Evolutionary conservation across 331 rosid species (phyloP).

Genomic region (Cucumis variabilis): DNA sequence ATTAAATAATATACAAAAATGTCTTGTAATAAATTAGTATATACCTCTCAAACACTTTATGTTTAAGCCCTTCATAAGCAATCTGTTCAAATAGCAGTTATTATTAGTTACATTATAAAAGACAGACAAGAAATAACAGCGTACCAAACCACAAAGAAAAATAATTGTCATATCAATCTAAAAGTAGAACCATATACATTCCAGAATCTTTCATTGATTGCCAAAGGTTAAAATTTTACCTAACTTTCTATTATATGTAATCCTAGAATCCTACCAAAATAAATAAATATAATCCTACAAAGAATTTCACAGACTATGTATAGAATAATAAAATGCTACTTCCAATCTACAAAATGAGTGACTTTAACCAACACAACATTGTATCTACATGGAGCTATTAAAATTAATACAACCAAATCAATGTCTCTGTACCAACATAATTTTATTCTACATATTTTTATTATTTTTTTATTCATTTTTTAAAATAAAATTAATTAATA

Average conservation of each 20-base stretch:
- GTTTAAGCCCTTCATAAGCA: conserved; percentile 96
- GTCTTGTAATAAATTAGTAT: too few relatives aligned
- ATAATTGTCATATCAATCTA: neutral
- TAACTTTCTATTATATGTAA: too few relatives aligned
- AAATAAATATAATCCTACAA: too few relatives aligned
- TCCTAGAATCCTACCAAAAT: too few relatives aligned
- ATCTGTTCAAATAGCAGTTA: too few relatives aligned
- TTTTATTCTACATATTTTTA: too few relatives aligned
- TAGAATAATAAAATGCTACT: neutral
- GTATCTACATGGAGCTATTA: neutral
- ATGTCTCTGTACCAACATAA: too few relatives aligned
- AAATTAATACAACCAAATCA: neutral
- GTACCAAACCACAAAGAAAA: neutral
- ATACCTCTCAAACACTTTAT: conserved; percentile 89
- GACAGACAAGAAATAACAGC: neutral
- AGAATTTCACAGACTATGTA: neutral
- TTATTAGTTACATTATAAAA: neutral
- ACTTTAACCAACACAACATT: neutral
- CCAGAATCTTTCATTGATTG: neutral
- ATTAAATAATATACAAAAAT: too few relatives aligned
- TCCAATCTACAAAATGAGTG: neutral
- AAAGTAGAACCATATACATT: too few relatives aligned
- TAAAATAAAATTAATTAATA: too few relatives aligned
- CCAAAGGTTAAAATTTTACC: neutral
- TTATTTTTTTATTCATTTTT: too few relatives aligned